Evolutionary conservation across 2,329 filamentous ascomycete species (phyloP).

Genomic region (Colletotrichum truncatum): DNA sequence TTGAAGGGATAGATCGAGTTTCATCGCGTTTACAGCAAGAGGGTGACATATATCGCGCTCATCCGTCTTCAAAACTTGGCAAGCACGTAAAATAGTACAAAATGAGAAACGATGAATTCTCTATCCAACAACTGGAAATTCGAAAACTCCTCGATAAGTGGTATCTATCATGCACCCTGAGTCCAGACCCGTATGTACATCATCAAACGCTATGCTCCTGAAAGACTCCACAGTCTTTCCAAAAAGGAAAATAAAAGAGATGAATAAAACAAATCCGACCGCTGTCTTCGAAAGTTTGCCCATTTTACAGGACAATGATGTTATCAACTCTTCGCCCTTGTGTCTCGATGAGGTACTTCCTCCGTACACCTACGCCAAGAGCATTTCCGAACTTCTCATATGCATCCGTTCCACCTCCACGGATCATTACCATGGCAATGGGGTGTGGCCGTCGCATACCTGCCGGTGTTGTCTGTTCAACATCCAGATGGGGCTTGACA

Average conservation of each 20-base stretch:
- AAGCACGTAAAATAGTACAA: background rate
- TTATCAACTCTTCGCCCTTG: slow-evolving; percentile 84
- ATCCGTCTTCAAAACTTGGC: too few relatives aligned
- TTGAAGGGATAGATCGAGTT: too few relatives aligned
- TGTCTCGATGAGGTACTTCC: slow-evolving; percentile 83
- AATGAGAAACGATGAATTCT: background rate
- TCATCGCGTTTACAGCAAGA: too few relatives aligned
- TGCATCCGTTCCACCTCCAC: slow-evolving; percentile 67
- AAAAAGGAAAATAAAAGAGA: background rate
- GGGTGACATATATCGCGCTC: too few relatives aligned
- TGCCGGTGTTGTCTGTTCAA: slow-evolving; percentile 74
- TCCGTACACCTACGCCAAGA: slow-evolving; percentile 76
- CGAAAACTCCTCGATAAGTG: slow-evolving; percentile 17
- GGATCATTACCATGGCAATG: slow-evolving; percentile 86
- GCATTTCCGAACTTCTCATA: slow-evolving; percentile 71
- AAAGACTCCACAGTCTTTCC: background rate
- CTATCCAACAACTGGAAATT: background rate
- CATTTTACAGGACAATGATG: slow-evolving; percentile 65
- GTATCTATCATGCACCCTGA: slow-evolving; percentile 29
- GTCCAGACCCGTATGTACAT: slow-evolving; percentile 23
- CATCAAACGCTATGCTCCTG: slow-evolving; percentile 24
- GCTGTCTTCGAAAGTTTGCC: background rate
- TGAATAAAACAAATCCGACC: too few relatives aligned
- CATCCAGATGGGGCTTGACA: slow-evolving; percentile 76
- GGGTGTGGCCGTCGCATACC: slow-evolving; percentile 76